These are phyloP conservation scores for Colletotrichum karsti DNA, from an alignment of 2,329 filamentous ascomycete species.

Conservation along the genomic window DNA sequence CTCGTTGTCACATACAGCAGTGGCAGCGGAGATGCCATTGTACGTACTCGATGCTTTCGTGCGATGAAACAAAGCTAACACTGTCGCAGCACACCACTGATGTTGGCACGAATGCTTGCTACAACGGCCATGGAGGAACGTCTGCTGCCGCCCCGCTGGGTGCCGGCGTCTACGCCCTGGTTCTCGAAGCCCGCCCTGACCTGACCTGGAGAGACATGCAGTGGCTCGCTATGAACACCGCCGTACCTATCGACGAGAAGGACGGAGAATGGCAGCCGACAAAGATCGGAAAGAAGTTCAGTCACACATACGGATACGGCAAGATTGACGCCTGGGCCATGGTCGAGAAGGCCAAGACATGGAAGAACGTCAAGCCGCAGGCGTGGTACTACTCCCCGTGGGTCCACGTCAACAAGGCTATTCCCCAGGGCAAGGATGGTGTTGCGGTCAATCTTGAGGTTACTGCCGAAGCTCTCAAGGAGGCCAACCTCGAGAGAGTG, in stretches of 20 bases:
- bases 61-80: conserved; percentile 30
- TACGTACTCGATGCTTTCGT: conserved; percentile 44
- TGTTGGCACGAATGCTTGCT: conserved; percentile 84
- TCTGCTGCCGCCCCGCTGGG: conserved; percentile 94
- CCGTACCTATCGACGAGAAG: conserved; percentile 80
- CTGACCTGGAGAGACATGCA: conserved; percentile 95
- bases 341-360: conserved; percentile 85
- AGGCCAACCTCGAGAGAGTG: conserved; percentile 84
- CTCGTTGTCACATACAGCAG: conserved; percentile 97
- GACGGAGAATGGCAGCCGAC: conserved; percentile 81
- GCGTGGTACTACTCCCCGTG: conserved; percentile 95
- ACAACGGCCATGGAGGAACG: conserved; percentile 86
- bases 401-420: conserved; percentile 85
- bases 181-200: conserved; percentile 84
- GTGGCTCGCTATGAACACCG: conserved; percentile 86
- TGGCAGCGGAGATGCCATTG: conserved; percentile 85
- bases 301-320: conserved; percentile 94
- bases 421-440: conserved; percentile 86
- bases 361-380: conserved; percentile 91
- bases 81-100: conserved; percentile 83
- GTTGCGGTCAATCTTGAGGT: conserved; percentile 84
- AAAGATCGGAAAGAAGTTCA: conserved; percentile 83
- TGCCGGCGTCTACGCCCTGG: conserved; percentile 90
- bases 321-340: conserved; percentile 90
- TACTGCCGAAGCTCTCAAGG: conserved; percentile 80